These are phyloP conservation scores for Erucastrum elatum DNA, from an alignment of 345 rosid species.

Conservation along the genomic window DNA sequence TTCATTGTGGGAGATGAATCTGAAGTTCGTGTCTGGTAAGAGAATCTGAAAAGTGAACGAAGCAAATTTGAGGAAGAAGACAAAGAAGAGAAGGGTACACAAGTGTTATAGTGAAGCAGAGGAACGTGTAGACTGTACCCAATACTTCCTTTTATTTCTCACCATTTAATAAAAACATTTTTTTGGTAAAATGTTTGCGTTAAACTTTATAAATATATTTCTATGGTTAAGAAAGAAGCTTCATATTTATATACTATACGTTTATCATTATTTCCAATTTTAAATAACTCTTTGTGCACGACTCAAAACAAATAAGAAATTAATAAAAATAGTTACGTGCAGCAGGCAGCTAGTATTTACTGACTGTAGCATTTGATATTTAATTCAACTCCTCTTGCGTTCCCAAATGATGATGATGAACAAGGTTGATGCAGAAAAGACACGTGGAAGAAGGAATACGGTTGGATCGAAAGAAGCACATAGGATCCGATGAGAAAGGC, in stretches of 20 bases:
- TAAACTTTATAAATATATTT: background rate
- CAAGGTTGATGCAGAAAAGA: background rate
- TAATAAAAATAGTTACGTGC: background rate
- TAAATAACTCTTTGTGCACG: background rate
- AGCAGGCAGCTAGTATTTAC: background rate
- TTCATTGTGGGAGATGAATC: slow-evolving; percentile 40
- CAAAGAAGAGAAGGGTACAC: slow-evolving; percentile 16
- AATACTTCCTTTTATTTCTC: background rate
- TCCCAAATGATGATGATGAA: background rate
- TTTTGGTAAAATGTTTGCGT: background rate
- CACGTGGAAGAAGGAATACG: slow-evolving; percentile 24
- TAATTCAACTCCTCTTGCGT: background rate
- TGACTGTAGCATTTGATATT: background rate
- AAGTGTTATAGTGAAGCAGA: slow-evolving; percentile 30
- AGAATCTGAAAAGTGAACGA: slow-evolving; percentile 26
- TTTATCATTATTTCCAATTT: background rate
- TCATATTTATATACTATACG: background rate
- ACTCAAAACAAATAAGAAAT: background rate
- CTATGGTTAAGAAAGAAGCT: slow-evolving; percentile 1
- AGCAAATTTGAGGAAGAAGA: slow-evolving; percentile 5
- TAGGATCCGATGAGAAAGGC: slow-evolving; percentile 21
- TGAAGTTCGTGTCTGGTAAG: slow-evolving; percentile 31
- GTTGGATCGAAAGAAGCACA: slow-evolving; percentile 6
- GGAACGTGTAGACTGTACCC: slow-evolving; percentile 18
- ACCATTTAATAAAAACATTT: background rate